Base-by-base conservation (phyloP, 2,329 filamentous ascomycete species). In the Nothophoma quercina region DNA sequence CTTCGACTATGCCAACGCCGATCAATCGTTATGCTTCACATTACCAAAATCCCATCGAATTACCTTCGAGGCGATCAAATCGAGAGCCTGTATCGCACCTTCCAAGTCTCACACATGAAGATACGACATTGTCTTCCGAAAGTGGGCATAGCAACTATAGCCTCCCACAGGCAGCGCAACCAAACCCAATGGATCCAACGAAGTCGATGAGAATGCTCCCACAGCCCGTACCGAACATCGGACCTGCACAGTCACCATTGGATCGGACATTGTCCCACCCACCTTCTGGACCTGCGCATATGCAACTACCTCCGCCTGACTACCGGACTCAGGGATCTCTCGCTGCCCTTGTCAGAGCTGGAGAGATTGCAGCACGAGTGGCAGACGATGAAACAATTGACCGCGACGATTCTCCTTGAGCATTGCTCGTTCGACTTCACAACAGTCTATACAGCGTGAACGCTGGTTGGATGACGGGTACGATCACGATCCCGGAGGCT, bases 101-200 rank as follows among this genome's bases (percentile, higher is more conserved):
- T 7, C 74, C 74, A 16, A 59, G 65, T 10, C 64, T 77, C 26
- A 65, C 65, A n/a, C 74, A 71, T 29, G 72, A 75, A 41, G 74
- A 76, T 32, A 75, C 74, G 3, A 75, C 69, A 0, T 47, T 73
- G 30, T 77, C 74, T n/a, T 76, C 74, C 1, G 71, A 75, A 41
- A 74, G 72, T 30, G 62, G 65, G 4, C 62, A 67, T 16, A 68
- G 59, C 41, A 58, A 56, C 5, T 63, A 63, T 32, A 61, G 57
- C 19, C 44, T 56, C n/a, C 47, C 56, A 9, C 45, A 51, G 10
- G 30, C 54, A 18, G 49, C 44, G 32, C 49, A 62, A 13, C 41
- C 51, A 4, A 47, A 68, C 21, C 68, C 66, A 16, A 40, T 67
- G 21, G 73, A 75, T 48, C 56, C 64, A 12, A 49, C 57, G 3